These are phyloP conservation scores for Dissoconium aciculare DNA, from an alignment of 2,329 filamentous ascomycete genomes.

Conservation along the genomic window DNA sequence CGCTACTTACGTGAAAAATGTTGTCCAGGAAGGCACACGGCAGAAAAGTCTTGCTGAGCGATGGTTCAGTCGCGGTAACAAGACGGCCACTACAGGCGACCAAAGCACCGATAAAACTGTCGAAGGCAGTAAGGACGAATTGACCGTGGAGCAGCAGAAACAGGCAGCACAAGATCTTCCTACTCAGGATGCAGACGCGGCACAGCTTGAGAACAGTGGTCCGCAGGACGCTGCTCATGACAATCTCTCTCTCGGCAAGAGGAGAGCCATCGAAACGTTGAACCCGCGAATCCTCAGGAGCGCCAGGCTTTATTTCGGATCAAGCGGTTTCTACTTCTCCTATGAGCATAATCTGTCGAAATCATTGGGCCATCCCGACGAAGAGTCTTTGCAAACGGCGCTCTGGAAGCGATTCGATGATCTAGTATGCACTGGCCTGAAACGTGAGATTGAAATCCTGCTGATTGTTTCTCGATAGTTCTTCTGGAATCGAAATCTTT, in stretches of 20 bases:
- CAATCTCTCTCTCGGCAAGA: no score
- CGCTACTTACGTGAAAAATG: slow-evolving; percentile 73
- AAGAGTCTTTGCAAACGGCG: slow-evolving; percentile 37
- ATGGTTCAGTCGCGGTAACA: slow-evolving; percentile 84
- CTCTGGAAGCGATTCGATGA: slow-evolving; percentile 56
- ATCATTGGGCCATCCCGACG: slow-evolving; percentile 33
- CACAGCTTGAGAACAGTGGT: no score
- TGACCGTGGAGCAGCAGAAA: slow-evolving; percentile 22
- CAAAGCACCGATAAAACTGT: slow-evolving; percentile 46
- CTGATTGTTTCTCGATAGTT: slow-evolving; percentile 35
- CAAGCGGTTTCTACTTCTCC: slow-evolving; percentile 80
- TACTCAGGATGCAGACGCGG: neutral
- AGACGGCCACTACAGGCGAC: slow-evolving; percentile 53
- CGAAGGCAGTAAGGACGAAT: slow-evolving; percentile 8
- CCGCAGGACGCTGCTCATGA: no score
- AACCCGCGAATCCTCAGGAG: slow-evolving; percentile 75
- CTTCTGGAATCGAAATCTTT: slow-evolving; percentile 80
- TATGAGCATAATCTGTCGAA: slow-evolving; percentile 88
- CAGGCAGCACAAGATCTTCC: slow-evolving; percentile 8
- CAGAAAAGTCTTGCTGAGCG: slow-evolving; percentile 81
- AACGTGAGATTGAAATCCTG: no score
- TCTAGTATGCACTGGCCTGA: slow-evolving; percentile 4
- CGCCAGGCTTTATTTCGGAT: slow-evolving; percentile 68
- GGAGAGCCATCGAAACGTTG: slow-evolving; percentile 30
- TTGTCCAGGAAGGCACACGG: slow-evolving; percentile 65